Evolutionary conservation across 1,284 basidiomycete species (phyloP), one percentile per base, ranked within the genome.

Genomic region (Puccinia hordei): DNA sequence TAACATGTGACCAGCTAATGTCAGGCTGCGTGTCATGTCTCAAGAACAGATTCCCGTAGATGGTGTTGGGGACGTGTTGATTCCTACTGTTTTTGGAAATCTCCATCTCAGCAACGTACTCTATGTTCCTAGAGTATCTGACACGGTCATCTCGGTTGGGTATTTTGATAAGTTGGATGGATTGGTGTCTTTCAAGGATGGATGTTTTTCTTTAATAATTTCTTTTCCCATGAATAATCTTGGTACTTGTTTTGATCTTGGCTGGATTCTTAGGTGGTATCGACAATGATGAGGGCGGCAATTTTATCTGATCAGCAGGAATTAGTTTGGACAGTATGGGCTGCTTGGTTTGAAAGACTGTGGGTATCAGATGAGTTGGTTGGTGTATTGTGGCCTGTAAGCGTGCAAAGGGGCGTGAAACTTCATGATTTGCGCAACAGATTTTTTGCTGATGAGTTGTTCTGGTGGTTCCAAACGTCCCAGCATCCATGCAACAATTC

Each of bases 321-420:
- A 76, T 30, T 13, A 76, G 35, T 33, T 35, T 53, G 10, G 51
- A 22, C 30, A 44, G 74, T 22, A 76, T 76, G 1, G 74, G 74
- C 13, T 53, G 41, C 35, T 76, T 76, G 3, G 49, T 35, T 66
- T 76, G 55, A 24, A 53, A 53, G 38, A 53, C 59, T 22, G 61
- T 76, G 46, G 74, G 74, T 38, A 76, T 76, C 49, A 76, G 15
- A 41, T 66, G 74, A 30, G 74, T 66, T 30, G 74, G 74, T 22
- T 61, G 74, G 53, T 65, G 61, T 61, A 76, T 76, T 10, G 74
- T 76, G 74, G 74, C 24, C 71, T 4, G 35, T 73, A 53, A 73
- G 71, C 71, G 33, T 73, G 55, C 22, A 73, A 44, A 38, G 71
- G 71, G 27, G 12, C 17, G 33, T 41, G 30, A 30, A 38, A 38